Percentiles rank a stretch among this genome's conserved stretches.
These are phyloP conservation scores for Oenanthe sinensis DNA, from an alignment of 129 eudicot species.

Conservation along the genomic window DNA sequence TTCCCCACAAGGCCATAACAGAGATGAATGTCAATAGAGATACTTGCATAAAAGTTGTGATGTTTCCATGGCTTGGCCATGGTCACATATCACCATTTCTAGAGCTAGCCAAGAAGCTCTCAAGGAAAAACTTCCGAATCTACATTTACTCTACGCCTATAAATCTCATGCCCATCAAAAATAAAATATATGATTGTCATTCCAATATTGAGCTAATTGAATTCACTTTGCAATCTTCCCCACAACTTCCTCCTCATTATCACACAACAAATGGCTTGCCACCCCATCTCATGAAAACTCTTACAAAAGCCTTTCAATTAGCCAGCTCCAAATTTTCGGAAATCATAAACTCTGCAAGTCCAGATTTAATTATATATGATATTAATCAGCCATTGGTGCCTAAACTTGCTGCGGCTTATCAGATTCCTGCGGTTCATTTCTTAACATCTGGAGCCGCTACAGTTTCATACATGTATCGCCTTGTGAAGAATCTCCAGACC, in stretches of 20 bases:
- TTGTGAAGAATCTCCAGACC: background rate
- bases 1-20: background rate
- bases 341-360: background rate
- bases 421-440: slow-evolving; percentile 2
- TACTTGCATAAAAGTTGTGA: background rate
- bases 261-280: slow-evolving; percentile 6
- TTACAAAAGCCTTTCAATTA: background rate
- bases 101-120: slow-evolving; percentile 5
- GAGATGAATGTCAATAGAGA: background rate
- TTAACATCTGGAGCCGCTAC: background rate
- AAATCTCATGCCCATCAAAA: background rate
- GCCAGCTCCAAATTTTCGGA: background rate
- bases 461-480: background rate
- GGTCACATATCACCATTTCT: background rate
- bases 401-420: background rate
- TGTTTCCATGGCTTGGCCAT: slow-evolving; percentile 9
- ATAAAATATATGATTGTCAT: background rate
- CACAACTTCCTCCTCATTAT: slow-evolving; percentile 3
- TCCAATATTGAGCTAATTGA: background rate
- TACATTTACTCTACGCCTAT: background rate
- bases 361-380: slow-evolving; percentile 2
- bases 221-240: background rate
- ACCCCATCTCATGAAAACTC: background rate
- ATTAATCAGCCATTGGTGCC: background rate
- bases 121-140: background rate